Evolutionary conservation across 768 basidiomycete species (phyloP), one percentile per base, ranked within the genome.

Genomic region (Gloeopeniophorella convolvens): DNA sequence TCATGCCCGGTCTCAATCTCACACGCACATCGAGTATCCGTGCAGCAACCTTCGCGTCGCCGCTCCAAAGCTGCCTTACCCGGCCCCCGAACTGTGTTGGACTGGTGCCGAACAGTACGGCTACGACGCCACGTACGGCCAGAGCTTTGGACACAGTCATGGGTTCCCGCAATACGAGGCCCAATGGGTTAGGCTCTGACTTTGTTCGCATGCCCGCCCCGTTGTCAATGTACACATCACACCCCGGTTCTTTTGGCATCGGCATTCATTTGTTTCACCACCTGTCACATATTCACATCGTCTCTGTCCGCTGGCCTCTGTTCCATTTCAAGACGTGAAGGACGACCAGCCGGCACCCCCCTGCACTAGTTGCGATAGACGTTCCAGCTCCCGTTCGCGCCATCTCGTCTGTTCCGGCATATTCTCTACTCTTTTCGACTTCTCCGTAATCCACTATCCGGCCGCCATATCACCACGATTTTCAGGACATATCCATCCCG

Each of bases 401-500:
- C 59, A 40, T 64, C 64, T 55, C 63, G 63, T 50, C 58, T 62
- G 37, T 60, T 54, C 41, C 60, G 56, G 48, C 52, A 56, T 53
- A 30, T 47, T 50, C 56, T 57, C 42, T 55, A 51, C 45, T 60
- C 53, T 54, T 58, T 60, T 60, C 54, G 58, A 50, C 45, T 51
- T 39, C 61, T 49, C 50, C 60, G 42, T 56, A 49, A 59, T 60
- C 56, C 48, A 54, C 57, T 59, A 55, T 56, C 46, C 43, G 51
- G 53, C 58, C 58, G 51, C 59, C 41, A 51, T 53, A 56, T 42
- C 56, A 51, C 35, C 28, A 50, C n/a, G n/a, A 20, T 37, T 59
- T 56, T 33, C 51, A 76, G 65, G 79, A 80, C 79, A 74, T 79
- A 79, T 80, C 74, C 78, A 77, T 79, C 75, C 78, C 71, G 78